Evolutionary conservation across 2,329 filamentous ascomycete species (phyloP), one percentile per base, ranked within the genome.

Genomic region (Penicillium italicum): DNA sequence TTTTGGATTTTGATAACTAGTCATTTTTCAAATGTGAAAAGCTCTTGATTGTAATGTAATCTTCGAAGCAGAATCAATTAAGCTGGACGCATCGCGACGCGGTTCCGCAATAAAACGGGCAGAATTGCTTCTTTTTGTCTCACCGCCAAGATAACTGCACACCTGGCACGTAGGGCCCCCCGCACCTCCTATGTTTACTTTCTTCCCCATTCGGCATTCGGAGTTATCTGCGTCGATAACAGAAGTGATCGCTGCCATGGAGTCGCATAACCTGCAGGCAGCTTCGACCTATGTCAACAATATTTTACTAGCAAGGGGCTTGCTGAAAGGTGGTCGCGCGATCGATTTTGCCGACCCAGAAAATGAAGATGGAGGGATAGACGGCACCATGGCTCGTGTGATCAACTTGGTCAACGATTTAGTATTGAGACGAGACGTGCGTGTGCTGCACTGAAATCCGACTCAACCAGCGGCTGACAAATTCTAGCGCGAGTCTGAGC

Each of bases 371-470:
- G 81, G 81, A 18, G 73, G 73, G 16, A 80, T 84, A 36, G 82
- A 82, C 68, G 83, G 82, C 48, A 89, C 89, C 18, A 93, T 94
- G 86, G 88, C 89, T 20, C 85, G 86, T 62, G 87, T 97, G 65
- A 96, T 99, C 76, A 89, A 93, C 69, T 82, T 99, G 24, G 85
- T 99, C 46, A 96, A 99, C 74, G 94, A 99, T 70, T 76, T 99
- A 64, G 90, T 99, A 56, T 73, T 97, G 57, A 85, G 92, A 63
- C 85, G 92, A 79, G 94, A 99, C 72, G 91, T 96, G 79, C 66
- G 85, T 79, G 53, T 45, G 24, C 6, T 44, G 20, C 22, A 48
- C n/a, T 33, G 14, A 11, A 4, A 28, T 41, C 18, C 6, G 26
- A 48, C 56, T 43, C 28, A 36, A 45, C 46, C 52, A 48, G 18